Conservation (phyloP, 2,329 filamentous ascomycete species). For the Beauveria varroae region DNA sequence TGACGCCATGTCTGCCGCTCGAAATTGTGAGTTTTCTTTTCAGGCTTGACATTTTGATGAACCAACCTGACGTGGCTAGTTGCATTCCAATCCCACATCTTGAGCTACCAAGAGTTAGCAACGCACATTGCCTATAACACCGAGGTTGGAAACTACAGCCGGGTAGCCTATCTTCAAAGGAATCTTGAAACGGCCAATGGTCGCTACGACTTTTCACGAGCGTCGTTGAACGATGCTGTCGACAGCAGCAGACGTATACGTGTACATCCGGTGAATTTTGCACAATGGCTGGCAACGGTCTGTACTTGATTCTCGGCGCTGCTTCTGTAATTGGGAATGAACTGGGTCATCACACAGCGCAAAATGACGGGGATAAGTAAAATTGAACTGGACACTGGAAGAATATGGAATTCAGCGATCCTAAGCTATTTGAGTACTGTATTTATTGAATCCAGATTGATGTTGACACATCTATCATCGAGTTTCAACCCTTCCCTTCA, state of each 20-base stretch:
- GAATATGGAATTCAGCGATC: too few species aligned
- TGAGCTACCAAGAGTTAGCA: constrained; percentile 33
- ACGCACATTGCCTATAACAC: constrained; percentile 34
- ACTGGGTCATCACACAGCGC: neutral
- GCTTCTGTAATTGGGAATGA: neutral
- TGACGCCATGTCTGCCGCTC: constrained; percentile 37
- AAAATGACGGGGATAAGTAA: neutral
- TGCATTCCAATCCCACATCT: constrained; percentile 29
- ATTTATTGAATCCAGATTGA: too few species aligned
- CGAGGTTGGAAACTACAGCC: constrained; percentile 39
- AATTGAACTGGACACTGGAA: too few species aligned
- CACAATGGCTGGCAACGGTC: constrained; percentile 40
- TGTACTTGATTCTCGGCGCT: neutral
- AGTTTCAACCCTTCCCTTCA: neutral
- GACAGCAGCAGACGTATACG: constrained; percentile 28
- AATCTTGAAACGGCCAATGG: constrained; percentile 62
- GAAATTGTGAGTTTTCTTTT: constrained; percentile 34
- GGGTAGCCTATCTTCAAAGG: constrained; percentile 48
- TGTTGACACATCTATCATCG: too few species aligned
- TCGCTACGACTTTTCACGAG: constrained; percentile 54
- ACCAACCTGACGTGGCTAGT: constrained; percentile 22
- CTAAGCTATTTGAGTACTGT: too few species aligned
- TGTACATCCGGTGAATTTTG: constrained; percentile 43
- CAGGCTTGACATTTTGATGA: neutral
- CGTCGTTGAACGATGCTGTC: constrained; percentile 51